These are phyloP conservation scores for Bifiguratus adelaidae DNA, from an alignment of 192 early-diverging fungal genomes.

Conservation along the genomic window DNA sequence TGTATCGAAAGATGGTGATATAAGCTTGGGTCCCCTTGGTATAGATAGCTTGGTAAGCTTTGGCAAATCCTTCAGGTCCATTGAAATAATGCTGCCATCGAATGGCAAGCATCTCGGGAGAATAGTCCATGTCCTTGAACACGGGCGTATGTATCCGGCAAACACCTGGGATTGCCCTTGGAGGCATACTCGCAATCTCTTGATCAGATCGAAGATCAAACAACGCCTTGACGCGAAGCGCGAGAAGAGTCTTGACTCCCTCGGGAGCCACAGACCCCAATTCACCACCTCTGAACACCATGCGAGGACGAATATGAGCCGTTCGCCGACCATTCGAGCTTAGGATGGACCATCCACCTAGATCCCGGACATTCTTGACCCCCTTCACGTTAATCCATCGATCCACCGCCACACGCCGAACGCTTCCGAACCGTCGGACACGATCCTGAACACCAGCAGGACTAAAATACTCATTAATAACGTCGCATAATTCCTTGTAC, in stretches of 20 bases:
- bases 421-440: neutral
- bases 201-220: conserved; percentile 44
- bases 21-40: conserved; percentile 26
- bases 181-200: conserved; percentile 21
- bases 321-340: conserved; percentile 18
- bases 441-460: conserved; percentile 6
- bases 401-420: conserved; percentile 13
- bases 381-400: conserved; percentile 36
- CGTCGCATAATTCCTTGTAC: conserved; percentile 19
- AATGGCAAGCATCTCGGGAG: conserved; percentile 36
- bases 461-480: conserved; percentile 22
- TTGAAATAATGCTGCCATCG: conserved; percentile 45
- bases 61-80: conserved; percentile 35
- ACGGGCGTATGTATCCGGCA: conserved; percentile 31
- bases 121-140: conserved; percentile 40
- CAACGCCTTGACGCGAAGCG: conserved; percentile 30
- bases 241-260: conserved; percentile 28
- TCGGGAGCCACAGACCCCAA: conserved; percentile 13
- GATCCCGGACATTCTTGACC: conserved; percentile 43
- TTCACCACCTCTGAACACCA: conserved; percentile 39
- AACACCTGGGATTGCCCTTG: conserved; percentile 22
- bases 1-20: conserved; percentile 29
- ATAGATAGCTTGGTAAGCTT: conserved; percentile 32
- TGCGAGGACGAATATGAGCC: conserved; percentile 32
- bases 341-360: conserved; percentile 41